Base-by-base conservation (phyloP, 495 filamentous ascomycete species). In the Aspergillus homomorphus region DNA sequence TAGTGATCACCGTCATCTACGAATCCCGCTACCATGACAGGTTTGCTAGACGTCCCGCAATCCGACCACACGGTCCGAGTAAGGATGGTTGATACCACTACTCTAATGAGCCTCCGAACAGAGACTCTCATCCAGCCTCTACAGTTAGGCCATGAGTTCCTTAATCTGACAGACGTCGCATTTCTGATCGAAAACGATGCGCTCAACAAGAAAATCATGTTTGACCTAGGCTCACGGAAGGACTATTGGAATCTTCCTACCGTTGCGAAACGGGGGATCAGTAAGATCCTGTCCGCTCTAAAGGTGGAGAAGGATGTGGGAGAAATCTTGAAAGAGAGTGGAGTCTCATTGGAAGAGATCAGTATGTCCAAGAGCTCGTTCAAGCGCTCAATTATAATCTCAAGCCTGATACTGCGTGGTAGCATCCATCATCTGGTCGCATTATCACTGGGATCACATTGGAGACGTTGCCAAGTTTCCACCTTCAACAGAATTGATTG, bases 161-260 rank as follows among this genome's bases (percentile, higher is more conserved):
- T 77, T 33, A 74, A 70, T 46, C 54, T 76, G 38, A 68, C 69
- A 18, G 69, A 65, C 7, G 66, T 71, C 18, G 71, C 71, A 14
- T 76, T 76, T 41, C 49, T 73, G 1, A 55, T 76, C 18, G 63
- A 73, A 48, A 63, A 73, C 55, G 63, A 70, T 24, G 59, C 52
- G 22, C 54, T 60, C 16, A 63, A 56, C 18, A 61, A 67, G 49
- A 68, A 59, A 45, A 63, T 70, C 23, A 64, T 70, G 67, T 70
- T 70, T 45, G 67, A 70, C 48, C 66, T 70, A 22, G 67, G 67
- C 3, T 23, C 28, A 21, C 59, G 67, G 26, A 68, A 68, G 56
- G 67, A 70, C 51, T 70, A 66, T 53, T 70, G 67, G 67, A 70
- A 70, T 20, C 54, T 56, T 43, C 45, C 67, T 12, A 58, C 63